Percentiles rank a stretch among this genome's conserved stretches.
phyloP scores from a whole-genome alignment of 441 rosid species.

The Codiaeum variegatum region DNA sequence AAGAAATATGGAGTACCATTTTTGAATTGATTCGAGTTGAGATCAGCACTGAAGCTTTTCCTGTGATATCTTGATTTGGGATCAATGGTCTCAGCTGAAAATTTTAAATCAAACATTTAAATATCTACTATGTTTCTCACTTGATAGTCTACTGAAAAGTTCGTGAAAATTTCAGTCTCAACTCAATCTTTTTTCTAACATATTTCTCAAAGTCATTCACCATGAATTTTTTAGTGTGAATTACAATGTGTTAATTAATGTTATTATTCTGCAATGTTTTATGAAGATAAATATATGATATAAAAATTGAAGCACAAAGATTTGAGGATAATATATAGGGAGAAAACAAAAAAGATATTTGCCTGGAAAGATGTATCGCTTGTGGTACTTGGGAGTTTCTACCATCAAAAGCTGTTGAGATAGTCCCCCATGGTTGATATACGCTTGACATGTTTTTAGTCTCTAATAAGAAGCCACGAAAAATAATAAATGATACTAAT shows the following conservation, averaged over 20 bases:
- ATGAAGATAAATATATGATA: background rate
- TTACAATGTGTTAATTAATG: no score
- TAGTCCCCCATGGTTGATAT: conserved; percentile 42
- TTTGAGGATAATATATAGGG: background rate
- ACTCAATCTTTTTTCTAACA: no score
- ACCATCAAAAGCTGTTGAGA: conserved; percentile 49
- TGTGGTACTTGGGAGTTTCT: conserved; percentile 48
- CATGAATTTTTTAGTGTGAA: no score
- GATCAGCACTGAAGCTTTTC: conserved; percentile 33
- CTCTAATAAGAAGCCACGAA: conserved; percentile 36
- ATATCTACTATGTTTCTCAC: background rate
- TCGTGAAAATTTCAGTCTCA: no score
- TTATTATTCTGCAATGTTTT: background rate
- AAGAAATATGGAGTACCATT: conserved; percentile 30
- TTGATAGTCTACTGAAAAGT: no score
- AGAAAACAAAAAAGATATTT: conserved; percentile 16
- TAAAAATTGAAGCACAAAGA: background rate
- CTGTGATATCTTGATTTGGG: conserved; percentile 19
- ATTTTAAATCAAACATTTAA: background rate
- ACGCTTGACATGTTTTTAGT: conserved; percentile 52
- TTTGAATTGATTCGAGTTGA: conserved; percentile 33
- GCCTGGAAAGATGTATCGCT: conserved; percentile 75
- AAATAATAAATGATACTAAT: background rate
- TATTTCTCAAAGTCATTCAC: no score
- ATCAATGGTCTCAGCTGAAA: conserved; percentile 32